These are phyloP conservation scores for Linum trigynum DNA, from an alignment of 345 rosid species.

Conservation along the genomic window DNA sequence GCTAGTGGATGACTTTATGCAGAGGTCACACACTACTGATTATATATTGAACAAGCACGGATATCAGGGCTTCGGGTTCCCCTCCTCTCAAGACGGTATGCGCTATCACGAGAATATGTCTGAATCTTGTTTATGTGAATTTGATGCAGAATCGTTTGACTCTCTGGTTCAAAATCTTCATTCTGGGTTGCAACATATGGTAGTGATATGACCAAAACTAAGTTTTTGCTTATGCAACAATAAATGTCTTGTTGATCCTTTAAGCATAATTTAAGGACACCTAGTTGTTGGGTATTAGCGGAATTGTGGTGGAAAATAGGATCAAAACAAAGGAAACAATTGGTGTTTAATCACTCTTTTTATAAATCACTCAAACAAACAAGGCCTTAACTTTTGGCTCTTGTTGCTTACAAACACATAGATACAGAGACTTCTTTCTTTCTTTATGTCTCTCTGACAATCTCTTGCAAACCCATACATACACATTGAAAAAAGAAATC, in stretches of 20 bases:
- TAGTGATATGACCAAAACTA: background rate
- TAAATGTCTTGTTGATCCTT: background rate
- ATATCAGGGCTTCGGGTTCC: constrained; percentile 52
- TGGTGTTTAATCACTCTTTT: too few relatives aligned
- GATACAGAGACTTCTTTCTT: too few relatives aligned
- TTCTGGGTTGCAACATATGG: constrained; percentile 9
- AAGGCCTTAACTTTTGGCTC: too few relatives aligned
- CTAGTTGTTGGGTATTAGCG: too few relatives aligned
- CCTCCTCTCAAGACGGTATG: constrained; percentile 73
- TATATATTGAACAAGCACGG: constrained; percentile 56
- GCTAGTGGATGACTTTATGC: constrained; percentile 93
- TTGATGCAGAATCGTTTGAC: background rate
- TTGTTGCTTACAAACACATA: too few relatives aligned
- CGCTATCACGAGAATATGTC: background rate
- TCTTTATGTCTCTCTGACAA: too few relatives aligned
- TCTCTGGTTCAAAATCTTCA: constrained; percentile 1
- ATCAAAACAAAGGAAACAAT: too few relatives aligned
- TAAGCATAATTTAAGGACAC: background rate
- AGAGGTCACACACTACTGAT: constrained; percentile 79
- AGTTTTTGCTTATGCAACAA: background rate
- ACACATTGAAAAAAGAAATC: too few relatives aligned
- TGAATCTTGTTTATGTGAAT: constrained; percentile 1
- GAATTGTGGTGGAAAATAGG: too few relatives aligned
- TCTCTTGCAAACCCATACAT: too few relatives aligned
- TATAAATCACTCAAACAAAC: too few relatives aligned